Base-by-base conservation (phyloP, 148 eudicot genomes). In the Beta vulgaris region DNA sequence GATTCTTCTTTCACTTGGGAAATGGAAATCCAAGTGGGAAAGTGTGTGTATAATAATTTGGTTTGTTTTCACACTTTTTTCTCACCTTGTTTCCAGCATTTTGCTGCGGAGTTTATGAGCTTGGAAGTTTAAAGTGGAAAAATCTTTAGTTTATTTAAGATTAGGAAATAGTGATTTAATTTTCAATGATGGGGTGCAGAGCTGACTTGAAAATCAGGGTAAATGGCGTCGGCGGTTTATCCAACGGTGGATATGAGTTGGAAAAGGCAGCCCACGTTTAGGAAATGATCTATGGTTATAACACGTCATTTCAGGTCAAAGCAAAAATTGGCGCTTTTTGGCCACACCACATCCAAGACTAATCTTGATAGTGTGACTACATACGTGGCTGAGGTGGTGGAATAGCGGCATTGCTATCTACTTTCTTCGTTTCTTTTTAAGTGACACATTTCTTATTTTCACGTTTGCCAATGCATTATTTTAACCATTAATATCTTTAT, bases 91-190 rank as follows among this genome's bases (percentile, higher is more conserved):
- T 57, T 16, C 59, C 60, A 48, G 46, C 29, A 48, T 35, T 48
- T 77, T 34, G 42, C 18, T 77, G 80, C 40, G 70, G 80, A 21
- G 46, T 71, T 49, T 77, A 48, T 15, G 74, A 70, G 23, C 51
- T 48, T 29, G 12, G 64, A 28, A 26, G 8, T 31, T 73, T 18
- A 58, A 11, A 35, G 25, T 61, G 32, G 11, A 43, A 60, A 44
- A 25, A 3, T 2, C 1, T 61, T 59, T 14, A 29, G 31, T 60
- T 29, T 28, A 14, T 51, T 16, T n/a, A n/a, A n/a, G n/a, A n/a
- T n/a, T n/a, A n/a, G n/a, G 6, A 51, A 51, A 51, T 4, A 7
- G 57, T 51, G 40, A 18, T 32, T 34, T 61, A 5, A 32, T 5
- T n/a, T 19, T 63, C 43, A 63, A 63, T 63, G 36, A 63, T 63